Base-by-base conservation (phyloP, 352 stramenopile species). In the Pythium aristosporum region DNA sequence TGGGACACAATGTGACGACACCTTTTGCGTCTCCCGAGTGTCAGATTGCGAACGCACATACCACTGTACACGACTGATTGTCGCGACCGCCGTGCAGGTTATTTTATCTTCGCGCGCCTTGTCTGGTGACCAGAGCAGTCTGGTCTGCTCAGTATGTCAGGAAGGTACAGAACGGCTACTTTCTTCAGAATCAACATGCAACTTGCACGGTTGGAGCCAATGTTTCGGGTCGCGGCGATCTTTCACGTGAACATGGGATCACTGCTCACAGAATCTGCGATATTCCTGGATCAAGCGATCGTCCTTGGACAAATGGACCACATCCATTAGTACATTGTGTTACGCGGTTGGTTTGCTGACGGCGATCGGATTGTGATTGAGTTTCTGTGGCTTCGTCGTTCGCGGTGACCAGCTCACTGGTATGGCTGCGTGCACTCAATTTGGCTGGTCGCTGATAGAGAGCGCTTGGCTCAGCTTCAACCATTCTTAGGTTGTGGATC, bases 1-100 rank as follows among this genome's bases (percentile, higher is more conserved):
- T 30, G 10, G n/a, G 50, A 32, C 50, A 53, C n/a, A 34, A 57
- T 30, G 10, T 30, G 50, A 32, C 50, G 50, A 57, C 46, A 57
- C 34, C 34, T 39, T 7, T 39, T 39, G 25, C 25, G 25, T 30
- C 25, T 30, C 25, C 25, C 25, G 5, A 30, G 25, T 39, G 34
- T 39, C 34, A 39, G 11, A 39, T 39, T 39, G 34, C 34, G 34
- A 39, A 39, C 34, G n/a, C 16, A 36, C 9, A 15, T 58, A 16
- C 48, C 15, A 54, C 15, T 54, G 48, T 54, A 36, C 39, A 15
- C 32, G 48, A 18, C 16, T 21, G 48, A 54, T 54, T 54, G 48
- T 54, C 48, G 48, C 41, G 25, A 54, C 48, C n/a, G 16, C 21
- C n/a, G 20, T 30, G 25, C 5, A 30, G 25, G 3, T 30, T 30